Base-by-base conservation (phyloP, 257 asterid genomes). In the Striga asiatica region DNA sequence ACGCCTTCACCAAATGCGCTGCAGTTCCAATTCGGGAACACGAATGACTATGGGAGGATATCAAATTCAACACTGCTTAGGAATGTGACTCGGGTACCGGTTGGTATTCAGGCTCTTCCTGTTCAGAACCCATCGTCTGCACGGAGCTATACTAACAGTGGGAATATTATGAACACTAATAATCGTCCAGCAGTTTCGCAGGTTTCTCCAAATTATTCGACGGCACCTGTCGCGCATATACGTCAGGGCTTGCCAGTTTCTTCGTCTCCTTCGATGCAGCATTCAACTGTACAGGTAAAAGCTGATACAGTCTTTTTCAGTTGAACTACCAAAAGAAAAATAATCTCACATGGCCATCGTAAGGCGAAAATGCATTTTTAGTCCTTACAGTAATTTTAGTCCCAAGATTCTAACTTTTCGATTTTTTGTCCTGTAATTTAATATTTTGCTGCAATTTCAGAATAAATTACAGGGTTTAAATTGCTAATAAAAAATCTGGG, bases 101-200 rank as follows among this genome's bases (percentile, higher is more conserved):
- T 4, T 43, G 82, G 83, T 21, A 72, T 78, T 68, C 93, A 79
- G 74, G 85, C 84, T 52, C 86, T 87, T 71, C 89, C 87, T 10
- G 83, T 73, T 11, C 88, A 75, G 72, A 16, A 63, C 47, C 66
- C 78, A 7, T 24, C 71, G 55, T 50, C 74, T 22, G n/a, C 50
- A 54, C 42, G 68, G 63, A 69, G 73, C 54, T 67, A 69, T 17
- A 60, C 73, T 34, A 66, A 41, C 56, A 28, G 59, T 50, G 25
- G 12, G 20, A 60, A 49, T 27, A 25, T 65, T n/a, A 41, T 54
- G 39, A 25, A 50, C 39, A 54, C 60, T 13, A 65, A 52, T 62
- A 56, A 62, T 51, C 47, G 68, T 68, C 64, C 74, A 54, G 60
- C 71, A 53, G 66, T 72, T 65, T 60, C 78, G 60, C 81, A 60